phyloP scores from a whole-genome alignment of 768 basidiomycete genomes.

The Thelephora ganbajun region DNA sequence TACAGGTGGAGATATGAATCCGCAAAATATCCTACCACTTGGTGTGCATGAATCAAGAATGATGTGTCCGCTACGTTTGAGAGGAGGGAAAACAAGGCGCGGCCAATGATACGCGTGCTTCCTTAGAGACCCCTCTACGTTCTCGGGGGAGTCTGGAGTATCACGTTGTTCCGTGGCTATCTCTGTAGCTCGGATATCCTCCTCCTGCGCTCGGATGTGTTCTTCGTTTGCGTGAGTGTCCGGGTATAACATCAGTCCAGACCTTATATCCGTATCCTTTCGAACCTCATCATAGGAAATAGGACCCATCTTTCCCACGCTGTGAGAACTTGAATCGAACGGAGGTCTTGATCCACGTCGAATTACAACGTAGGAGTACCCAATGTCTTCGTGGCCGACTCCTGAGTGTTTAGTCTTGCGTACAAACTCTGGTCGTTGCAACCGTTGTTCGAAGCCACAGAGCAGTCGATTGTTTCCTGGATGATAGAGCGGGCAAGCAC shows the following conservation, averaged over 20 bases:
- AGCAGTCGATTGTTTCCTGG: slow-evolving; percentile 36
- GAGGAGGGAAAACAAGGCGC: slow-evolving; percentile 79
- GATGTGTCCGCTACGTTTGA: slow-evolving; percentile 86
- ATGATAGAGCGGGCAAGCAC: slow-evolving; percentile 60
- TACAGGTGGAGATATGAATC: neutral
- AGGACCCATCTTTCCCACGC: slow-evolving; percentile 37
- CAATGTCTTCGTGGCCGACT: slow-evolving; percentile 73
- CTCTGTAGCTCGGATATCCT: neutral
- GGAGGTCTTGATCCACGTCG: slow-evolving; percentile 61
- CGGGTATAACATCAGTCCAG: neutral
- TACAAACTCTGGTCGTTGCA: slow-evolving; percentile 78
- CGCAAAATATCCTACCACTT: slow-evolving; percentile 40
- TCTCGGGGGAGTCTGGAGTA: slow-evolving; percentile 11
- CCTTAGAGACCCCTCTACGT: slow-evolving; percentile 42
- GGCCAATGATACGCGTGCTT: slow-evolving; percentile 82
- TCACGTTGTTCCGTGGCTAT: neutral
- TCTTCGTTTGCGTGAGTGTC: neutral
- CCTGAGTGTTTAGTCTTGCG: slow-evolving; percentile 80
- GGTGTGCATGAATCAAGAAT: slow-evolving; percentile 80
- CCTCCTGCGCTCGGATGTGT: neutral
- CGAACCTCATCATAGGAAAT: slow-evolving; percentile 33
- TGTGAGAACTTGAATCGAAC: slow-evolving; percentile 12
- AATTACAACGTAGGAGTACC: slow-evolving; percentile 85
- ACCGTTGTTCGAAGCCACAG: slow-evolving; percentile 79
- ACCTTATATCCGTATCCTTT: slow-evolving; percentile 15